Evolutionary conservation across 2,329 filamentous ascomycete genomes (phyloP).

Genomic region (Sporothrix humicola): DNA sequence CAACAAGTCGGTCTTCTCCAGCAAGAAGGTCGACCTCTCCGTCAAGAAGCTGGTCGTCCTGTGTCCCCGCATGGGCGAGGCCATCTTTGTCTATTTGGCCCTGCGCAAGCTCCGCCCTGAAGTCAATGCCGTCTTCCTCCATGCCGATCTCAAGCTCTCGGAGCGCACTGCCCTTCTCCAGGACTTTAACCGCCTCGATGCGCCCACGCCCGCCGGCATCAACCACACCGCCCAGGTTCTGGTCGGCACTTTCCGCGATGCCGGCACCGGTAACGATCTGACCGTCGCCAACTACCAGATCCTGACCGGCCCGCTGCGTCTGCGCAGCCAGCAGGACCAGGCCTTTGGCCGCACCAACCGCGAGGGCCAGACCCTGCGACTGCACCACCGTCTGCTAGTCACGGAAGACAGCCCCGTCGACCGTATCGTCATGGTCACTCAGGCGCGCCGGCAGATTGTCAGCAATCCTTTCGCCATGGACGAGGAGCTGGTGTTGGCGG

Average conservation of each 20-base stretch:
- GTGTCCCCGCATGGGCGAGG: conserved; percentile 39
- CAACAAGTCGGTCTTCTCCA: conserved; percentile 24
- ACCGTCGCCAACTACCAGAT: conserved; percentile 39
- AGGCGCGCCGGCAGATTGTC: conserved; percentile 37
- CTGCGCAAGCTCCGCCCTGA: conserved; percentile 36
- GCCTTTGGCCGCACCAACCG: conserved; percentile 40
- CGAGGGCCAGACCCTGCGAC: conserved; percentile 38
- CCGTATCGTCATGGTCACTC: conserved; percentile 38
- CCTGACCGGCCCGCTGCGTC: conserved; percentile 39
- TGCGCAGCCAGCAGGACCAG: conserved; percentile 39
- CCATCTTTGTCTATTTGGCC: conserved; percentile 39
- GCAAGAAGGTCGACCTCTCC: conserved; percentile 26
- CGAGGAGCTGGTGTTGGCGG: conserved; percentile 32
- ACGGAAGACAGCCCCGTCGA: conserved; percentile 39
- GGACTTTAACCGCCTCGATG: conserved; percentile 36
- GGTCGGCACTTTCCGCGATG: conserved; percentile 38
- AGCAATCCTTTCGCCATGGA: conserved; percentile 38
- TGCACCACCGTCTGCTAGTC: conserved; percentile 39
- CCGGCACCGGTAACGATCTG: conserved; percentile 39
- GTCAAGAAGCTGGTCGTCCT: conserved; percentile 41
- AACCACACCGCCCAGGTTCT: conserved; percentile 33
- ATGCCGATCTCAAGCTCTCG: conserved; percentile 36
- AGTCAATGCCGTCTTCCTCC: conserved; percentile 35
- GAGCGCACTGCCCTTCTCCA: conserved; percentile 37
- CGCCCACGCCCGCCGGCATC: conserved; percentile 15